Base-by-base conservation (phyloP, 805 yeast species). In the Candida multigemmis region DNA sequence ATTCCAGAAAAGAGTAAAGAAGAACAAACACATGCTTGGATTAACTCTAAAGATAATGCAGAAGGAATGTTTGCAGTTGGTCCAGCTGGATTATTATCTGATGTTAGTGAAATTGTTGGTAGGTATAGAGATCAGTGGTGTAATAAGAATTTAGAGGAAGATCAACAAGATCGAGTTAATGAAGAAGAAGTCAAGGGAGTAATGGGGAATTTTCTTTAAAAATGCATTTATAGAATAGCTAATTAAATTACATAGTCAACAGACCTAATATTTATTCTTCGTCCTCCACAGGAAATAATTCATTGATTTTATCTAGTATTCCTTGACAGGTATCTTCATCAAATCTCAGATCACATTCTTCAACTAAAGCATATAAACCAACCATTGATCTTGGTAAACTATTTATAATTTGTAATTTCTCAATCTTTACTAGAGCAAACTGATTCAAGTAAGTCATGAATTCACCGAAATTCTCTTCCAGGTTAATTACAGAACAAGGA, bases 291-390 rank as follows among this genome's bases (percentile, higher is more conserved):
- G 81, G 83, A 46, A 74, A 71, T 30, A 68, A 56, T 21, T 62
- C 62, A n/a, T 53, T 42, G 12, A 84, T 62, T 26, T 75, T 64
- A 4, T 56, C 68, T 16, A 89, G 36, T 2, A 89, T 68, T 3
- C 60, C 56, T 24, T 74, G 69, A 25, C 82, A 65, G 33, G 76
- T 66, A 1, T 71, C 79, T 33, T 81, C 83, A n/a, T 59, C 55
- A 41, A 86, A 79, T 40, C 98, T 64, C 35, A 73, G 75, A 40
- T 89, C 98, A 51, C 95, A 89, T 46, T 91, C 97, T 46, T 89
- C 98, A 1, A 89, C 74, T 16, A 89, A 57, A 0, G 91, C 67
- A 47, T 75, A 85, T 27, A 89, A 60, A 19, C 73, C 77, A 8
- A 87, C 96, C 63, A 84, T 57, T 4, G 84, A 72, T 24, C 77